These are phyloP conservation scores for Debaryomyces prosopidis DNA, from an alignment of 805 yeast species.

Conservation along the genomic window DNA sequence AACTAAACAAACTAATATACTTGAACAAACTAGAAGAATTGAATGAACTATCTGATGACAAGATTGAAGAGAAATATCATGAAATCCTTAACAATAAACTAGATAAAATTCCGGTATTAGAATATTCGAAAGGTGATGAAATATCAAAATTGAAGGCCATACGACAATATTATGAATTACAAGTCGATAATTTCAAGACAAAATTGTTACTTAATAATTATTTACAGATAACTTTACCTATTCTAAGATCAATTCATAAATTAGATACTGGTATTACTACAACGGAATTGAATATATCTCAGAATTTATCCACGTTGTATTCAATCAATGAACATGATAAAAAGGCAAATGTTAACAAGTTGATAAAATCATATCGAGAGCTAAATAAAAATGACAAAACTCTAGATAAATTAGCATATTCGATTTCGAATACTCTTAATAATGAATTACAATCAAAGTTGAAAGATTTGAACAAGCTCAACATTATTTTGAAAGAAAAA, in stretches of 20 bases:
- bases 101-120: not conserved
- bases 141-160: not conserved
- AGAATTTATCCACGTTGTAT: constrained; percentile 21
- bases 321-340: constrained; percentile 12
- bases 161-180: constrained; percentile 15
- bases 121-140: not conserved
- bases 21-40: constrained; percentile 25
- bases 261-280: constrained; percentile 23
- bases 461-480: constrained; percentile 9
- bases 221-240: constrained; percentile 30
- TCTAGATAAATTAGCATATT: constrained; percentile 1
- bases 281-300: constrained; percentile 24
- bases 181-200: constrained; percentile 24
- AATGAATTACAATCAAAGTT: constrained; percentile 18
- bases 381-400: constrained; percentile 3
- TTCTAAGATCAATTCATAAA: constrained; percentile 34
- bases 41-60: constrained; percentile 10
- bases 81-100: constrained; percentile 9
- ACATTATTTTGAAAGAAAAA: not conserved
- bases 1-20: constrained; percentile 29
- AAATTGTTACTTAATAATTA: constrained; percentile 22
- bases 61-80: constrained; percentile 15
- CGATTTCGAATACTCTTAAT: constrained; percentile 7
- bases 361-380: constrained; percentile 12
- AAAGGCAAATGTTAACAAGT: constrained; percentile 6